Evolutionary conservation across 2,329 filamentous ascomycete species (phyloP).

Genomic region (Thelonectria rubi): DNA sequence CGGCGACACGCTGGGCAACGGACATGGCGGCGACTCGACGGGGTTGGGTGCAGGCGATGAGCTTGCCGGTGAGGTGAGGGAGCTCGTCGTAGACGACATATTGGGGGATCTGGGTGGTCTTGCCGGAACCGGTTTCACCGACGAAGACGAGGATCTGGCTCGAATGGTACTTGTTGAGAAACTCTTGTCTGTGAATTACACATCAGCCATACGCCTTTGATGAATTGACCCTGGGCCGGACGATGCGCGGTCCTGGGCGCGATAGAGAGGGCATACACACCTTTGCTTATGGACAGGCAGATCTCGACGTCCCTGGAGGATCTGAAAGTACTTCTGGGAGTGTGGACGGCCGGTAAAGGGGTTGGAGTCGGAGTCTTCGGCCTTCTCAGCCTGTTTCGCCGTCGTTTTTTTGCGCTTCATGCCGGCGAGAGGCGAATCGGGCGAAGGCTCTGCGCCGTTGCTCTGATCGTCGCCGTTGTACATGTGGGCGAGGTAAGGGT

Average conservation of each 20-base stretch:
- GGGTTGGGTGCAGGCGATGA: constrained; percentile 97
- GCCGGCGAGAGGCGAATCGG: constrained; percentile 64
- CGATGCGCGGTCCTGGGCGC: not conserved
- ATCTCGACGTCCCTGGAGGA: constrained; percentile 82
- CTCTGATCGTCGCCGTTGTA: constrained; percentile 63
- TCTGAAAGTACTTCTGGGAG: constrained; percentile 87
- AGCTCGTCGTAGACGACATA: constrained; percentile 98
- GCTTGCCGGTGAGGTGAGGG: constrained; percentile 84
- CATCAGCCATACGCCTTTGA: not conserved
- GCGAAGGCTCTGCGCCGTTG: constrained; percentile 49
- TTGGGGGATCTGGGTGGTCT: constrained; percentile 98
- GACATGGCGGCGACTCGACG: constrained; percentile 99
- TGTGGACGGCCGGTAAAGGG: constrained; percentile 84
- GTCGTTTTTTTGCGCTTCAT: constrained; percentile 86
- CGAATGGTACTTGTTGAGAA: constrained; percentile 90
- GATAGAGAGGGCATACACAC: constrained; percentile 52
- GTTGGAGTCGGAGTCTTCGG: constrained; percentile 84
- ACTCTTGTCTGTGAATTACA: constrained; percentile 74
- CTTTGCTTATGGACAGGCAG: constrained; percentile 93
- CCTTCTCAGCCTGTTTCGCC: constrained; percentile 73
- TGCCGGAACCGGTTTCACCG: constrained; percentile 98
- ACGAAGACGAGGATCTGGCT: constrained; percentile 98
- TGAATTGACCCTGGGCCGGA: not conserved
- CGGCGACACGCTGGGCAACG: constrained; percentile 95
- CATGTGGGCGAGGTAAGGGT: constrained; percentile 93